A percentile compares a stretch with the other conserved stretches of the same genome.
Evolutionary conservation across 805 yeast species (phyloP).

Genomic region (Candida vaughaniae): DNA sequence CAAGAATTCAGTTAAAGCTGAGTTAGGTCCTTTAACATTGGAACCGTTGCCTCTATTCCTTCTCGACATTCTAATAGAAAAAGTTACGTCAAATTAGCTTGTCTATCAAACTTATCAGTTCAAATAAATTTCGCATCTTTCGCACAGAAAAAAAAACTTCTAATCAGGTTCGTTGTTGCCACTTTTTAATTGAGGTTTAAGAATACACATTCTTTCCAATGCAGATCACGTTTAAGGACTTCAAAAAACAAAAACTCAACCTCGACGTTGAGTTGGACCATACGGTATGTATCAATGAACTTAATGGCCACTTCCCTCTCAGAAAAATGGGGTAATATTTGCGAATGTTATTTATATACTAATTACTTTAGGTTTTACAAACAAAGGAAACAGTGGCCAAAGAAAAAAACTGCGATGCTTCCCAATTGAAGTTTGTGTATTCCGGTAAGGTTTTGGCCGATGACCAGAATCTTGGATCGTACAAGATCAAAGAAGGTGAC

Average conservation of each 20-base stretch:
- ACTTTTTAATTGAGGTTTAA: constrained; percentile 1
- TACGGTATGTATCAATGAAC: constrained; percentile 46
- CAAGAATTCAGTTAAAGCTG: constrained; percentile 87
- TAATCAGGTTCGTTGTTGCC: too few species aligned
- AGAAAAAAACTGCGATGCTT: constrained; percentile 52
- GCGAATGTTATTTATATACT: constrained; percentile 1
- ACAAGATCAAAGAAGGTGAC: constrained; percentile 79
- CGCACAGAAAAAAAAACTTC: constrained; percentile 1
- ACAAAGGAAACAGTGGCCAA: constrained; percentile 73
- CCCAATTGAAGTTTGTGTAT: constrained; percentile 84
- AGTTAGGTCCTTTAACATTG: constrained; percentile 62
- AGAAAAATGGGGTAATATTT: too few species aligned
- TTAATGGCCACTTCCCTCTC: not conserved
- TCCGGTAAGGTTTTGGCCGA: constrained; percentile 90
- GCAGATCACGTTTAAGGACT: constrained; percentile 85
- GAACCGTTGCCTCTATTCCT: constrained; percentile 13
- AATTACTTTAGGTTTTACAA: constrained; percentile 47
- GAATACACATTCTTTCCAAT: too few species aligned
- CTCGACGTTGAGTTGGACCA: constrained; percentile 71
- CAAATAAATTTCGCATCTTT: too few species aligned
- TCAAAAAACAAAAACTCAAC: constrained; percentile 85
- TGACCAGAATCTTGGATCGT: constrained; percentile 67
- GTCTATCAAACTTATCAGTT: too few species aligned
- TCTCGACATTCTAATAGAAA: constrained; percentile 16
- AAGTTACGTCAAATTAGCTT: too few species aligned